Base-by-base conservation (phyloP, 306 rosid genomes). In the Fragaria vesca region DNA sequence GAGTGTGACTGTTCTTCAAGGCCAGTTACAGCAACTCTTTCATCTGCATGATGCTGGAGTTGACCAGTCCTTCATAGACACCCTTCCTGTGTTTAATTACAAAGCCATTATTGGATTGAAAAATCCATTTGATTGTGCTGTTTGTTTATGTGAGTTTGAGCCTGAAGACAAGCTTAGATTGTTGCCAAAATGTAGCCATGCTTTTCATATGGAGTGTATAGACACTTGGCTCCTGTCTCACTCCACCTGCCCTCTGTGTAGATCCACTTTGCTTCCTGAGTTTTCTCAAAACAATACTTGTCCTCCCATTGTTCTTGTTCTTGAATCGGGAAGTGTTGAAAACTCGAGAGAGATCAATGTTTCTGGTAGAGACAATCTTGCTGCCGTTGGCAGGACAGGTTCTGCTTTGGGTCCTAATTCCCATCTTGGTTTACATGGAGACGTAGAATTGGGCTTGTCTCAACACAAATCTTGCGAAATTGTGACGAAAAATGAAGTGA, bases 211-310 rank as follows among this genome's bases (percentile, higher is more conserved):
- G 85, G 96, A 91, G 65, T 95, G 97, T 61, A 95, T 95, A 54
- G 99, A 95, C 60, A 93, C 97, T 0, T 96, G 99, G 99, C 97
- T 96, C 24, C 77, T 96, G 80, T 96, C 98, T 43, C 98, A 96
- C 78, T 96, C 97, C 61, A 96, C 97, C 73, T 96, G 99, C 79
- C 99, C 99, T 74, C 81, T 96, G 40, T 96, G 99, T 74, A 82
- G 99, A 90, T 90, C 89, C 21, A 81, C 71, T 77, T 83, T 96
- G 83, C 85, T 93, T 6, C 94, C 91, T 36, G 97, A 90, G 43
- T 85, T 90, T 82, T 80, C 91, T 0, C 67, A 87, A 0, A 84
- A 68, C 82, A 72, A 66, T 21, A 67, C 20, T 57, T 67, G 83
- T 61, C 85, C 97, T 0, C 98, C 99, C 0, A 60, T 91, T 76